Evolutionary conservation across 2,329 filamentous ascomycete genomes (phyloP), one percentile per base, ranked within the genome.

Genomic region (Aspergillus novofumigatus): DNA sequence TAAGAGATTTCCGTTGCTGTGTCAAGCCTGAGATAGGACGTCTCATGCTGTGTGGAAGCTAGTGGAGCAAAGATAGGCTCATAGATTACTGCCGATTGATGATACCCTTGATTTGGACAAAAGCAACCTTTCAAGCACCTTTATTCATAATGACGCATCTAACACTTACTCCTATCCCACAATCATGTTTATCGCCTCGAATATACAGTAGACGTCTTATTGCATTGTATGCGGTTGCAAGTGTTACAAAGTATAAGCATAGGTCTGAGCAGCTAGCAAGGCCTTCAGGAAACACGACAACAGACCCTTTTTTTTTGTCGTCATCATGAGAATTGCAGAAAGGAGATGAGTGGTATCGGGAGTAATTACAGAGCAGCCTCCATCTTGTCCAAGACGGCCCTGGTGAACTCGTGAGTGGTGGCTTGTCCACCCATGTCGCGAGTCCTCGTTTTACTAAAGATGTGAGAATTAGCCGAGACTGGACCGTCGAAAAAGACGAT

Each of bases 321-420:
- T 64, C 63, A 62, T 61, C 56, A 63, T 69, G 60, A 63, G 63
- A 64, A 63, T 65, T 57, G 61, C 59, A 56, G 53, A 56, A 55
- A 58, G 53, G 53, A 60, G 59, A 54, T 56, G 55, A 49, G 52
- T 53, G 35, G 44, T 54, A 51, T 59, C 55, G 52, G 52, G 29
- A 62, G 55, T 59, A 66, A 74, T 83, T 84, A 88, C 75, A 87
- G 70, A 67, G 81, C 70, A 61, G 74, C 79, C 83, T 97, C 93
- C 92, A 99, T 96, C 84, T 94, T 91, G 81, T 92, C 86, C 72
- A 99, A 84, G 72, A 99, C 90, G 69, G 94, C 92, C 70, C 88
- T 84, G 70, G 94, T 97, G 82, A 97, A 99, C 77, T 97, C 87
- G 79, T 97, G 87, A 63, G 93, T 99, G 69, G 89, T 91, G 72